Evolutionary conservation across 129 eudicot species (phyloP), one percentile per base, ranked within the genome.

Genomic region (Deinandra increscens): DNA sequence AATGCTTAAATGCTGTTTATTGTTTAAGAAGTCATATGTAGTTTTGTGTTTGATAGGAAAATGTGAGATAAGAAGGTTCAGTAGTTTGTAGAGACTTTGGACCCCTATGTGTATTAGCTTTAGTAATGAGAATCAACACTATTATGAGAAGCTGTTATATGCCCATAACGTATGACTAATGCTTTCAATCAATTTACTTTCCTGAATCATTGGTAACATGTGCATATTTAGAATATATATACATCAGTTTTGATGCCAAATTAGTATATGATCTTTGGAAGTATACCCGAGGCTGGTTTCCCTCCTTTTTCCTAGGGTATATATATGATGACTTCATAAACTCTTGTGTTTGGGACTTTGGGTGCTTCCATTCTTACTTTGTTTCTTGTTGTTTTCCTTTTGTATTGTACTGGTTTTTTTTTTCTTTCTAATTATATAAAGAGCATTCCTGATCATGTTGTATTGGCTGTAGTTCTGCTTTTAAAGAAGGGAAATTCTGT

Each of bases 401-500:
- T 26, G 3, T 34, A 20, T 53, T 44, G 33, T 18, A 26, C 31
- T 26, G 3, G 1, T 26, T 69, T 62, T 60, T 17, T 26, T 26
- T 69, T 62, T 60, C 14, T 20, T 17, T 20, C 10, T 38, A 44
- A 23, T 77, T 14, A 38, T 20, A 69, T 22, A 9, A 78, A 15
- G 38, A 14, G 11, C 20, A 4, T 36, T 13, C 42, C 62, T 53
- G 58, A 75, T 45, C 7, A 26, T 65, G 70, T 50, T 71, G 38
- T 12, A 15, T 83, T 70, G 72, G 22, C 36, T 71, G 63, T 59
- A 89, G 97, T 65, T 84, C 86, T 76, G 88, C 73, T 29, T 89
- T 61, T 77, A 91, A 84, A 72, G 97, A 89, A 15, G 97, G 88
- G 26, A 86, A 76, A 37, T 89, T 89, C 78, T 89, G 97, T 43